Evolutionary conservation across 352 stramenopile genomes (phyloP).

Genomic region (Elongisporangium undulatum): DNA sequence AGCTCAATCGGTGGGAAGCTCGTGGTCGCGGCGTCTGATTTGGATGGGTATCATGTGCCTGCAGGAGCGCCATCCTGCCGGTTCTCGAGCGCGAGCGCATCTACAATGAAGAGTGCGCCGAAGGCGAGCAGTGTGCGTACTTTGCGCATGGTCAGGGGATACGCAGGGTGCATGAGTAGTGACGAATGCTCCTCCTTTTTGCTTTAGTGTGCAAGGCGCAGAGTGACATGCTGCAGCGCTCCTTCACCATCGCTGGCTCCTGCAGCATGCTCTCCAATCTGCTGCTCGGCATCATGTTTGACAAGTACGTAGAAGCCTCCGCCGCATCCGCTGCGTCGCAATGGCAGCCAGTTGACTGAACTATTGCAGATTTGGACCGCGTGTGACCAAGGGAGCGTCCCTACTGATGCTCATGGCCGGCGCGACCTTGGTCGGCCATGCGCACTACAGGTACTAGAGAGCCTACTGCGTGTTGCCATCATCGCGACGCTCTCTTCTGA

Average conservation of each 20-base stretch:
- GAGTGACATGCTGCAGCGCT: slow-evolving; percentile 52
- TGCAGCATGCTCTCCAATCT: slow-evolving; percentile 65
- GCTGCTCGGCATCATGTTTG: slow-evolving; percentile 52
- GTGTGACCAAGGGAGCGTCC: slow-evolving; percentile 48
- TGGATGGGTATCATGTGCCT: slow-evolving; percentile 1
- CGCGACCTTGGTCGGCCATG: slow-evolving; percentile 43
- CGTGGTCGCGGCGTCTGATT: slow-evolving; percentile 5
- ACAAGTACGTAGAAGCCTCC: slow-evolving; percentile 19
- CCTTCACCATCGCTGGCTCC: slow-evolving; percentile 55
- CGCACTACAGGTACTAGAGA: slow-evolving; percentile 26
- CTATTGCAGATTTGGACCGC: slow-evolving; percentile 36
- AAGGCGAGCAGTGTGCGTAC: slow-evolving; percentile 30
- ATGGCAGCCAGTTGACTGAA: background rate
- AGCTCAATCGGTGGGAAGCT: background rate
- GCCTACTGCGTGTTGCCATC: background rate
- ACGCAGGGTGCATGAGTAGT: background rate
- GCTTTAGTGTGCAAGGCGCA: slow-evolving; percentile 42
- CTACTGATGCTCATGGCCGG: slow-evolving; percentile 40
- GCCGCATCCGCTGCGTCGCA: background rate
- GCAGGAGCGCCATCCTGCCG: slow-evolving; percentile 50
- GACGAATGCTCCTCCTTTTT: background rate
- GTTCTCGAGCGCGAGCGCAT: slow-evolving; percentile 55
- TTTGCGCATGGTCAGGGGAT: background rate
- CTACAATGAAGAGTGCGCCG: slow-evolving; percentile 47
- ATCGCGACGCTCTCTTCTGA: background rate